Conservation (phyloP, 2,329 filamentous ascomycete species). For the Passalora sequoiae region DNA sequence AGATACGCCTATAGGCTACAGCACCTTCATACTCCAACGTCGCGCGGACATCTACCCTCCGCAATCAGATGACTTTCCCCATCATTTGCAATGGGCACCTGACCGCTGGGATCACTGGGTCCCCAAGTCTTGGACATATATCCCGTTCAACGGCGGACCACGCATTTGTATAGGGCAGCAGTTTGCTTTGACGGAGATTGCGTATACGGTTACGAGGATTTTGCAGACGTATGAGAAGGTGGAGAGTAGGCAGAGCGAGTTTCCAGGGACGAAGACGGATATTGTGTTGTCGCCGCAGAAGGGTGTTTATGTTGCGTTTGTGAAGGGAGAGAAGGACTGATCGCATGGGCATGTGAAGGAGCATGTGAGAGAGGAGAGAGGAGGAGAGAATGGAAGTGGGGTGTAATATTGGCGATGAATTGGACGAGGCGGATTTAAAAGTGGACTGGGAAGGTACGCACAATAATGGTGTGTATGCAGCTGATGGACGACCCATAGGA, state of each 20-base stretch:
- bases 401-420: too few species aligned
- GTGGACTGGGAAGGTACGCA: too few species aligned
- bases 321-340: constrained; percentile 14
- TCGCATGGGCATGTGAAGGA: too few species aligned
- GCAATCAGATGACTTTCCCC: constrained; percentile 34
- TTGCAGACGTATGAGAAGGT: constrained; percentile 42
- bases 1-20: constrained; percentile 45
- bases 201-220: constrained; percentile 44
- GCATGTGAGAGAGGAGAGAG: too few species aligned
- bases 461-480: too few species aligned
- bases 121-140: constrained; percentile 46
- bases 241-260: constrained; percentile 35
- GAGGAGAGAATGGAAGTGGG: too few species aligned
- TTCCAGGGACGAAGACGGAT: constrained; percentile 42
- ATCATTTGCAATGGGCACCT: constrained; percentile 41
- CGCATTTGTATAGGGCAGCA: constrained; percentile 50
- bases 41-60: constrained; percentile 47
- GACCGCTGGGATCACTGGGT: constrained; percentile 49
- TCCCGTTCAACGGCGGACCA: constrained; percentile 47
- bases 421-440: too few species aligned
- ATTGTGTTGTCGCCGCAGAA: constrained; percentile 44
- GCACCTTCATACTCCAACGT: constrained; percentile 46
- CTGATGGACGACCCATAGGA: too few species aligned
- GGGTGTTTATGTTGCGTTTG: constrained; percentile 39
- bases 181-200: constrained; percentile 49